These are phyloP conservation scores for Chenopodium berlandieri DNA, from an alignment of 148 eudicot species.

Conservation along the genomic window DNA sequence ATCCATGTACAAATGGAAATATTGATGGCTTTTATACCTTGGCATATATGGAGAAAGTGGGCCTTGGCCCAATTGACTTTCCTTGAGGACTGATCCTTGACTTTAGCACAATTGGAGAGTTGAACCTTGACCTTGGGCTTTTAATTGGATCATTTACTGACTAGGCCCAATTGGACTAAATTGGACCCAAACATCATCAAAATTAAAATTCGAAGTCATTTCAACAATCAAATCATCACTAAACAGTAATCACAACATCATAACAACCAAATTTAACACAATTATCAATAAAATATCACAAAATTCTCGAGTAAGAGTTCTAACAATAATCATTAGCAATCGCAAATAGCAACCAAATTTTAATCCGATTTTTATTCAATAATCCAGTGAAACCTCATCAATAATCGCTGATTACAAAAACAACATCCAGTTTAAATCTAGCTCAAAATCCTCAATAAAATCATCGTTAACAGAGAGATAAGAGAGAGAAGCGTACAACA, in stretches of 20 bases:
- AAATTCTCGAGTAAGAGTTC: no score
- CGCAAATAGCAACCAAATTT: not conserved
- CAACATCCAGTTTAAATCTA: not conserved
- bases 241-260: not conserved
- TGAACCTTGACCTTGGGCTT: no score
- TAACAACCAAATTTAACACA: not conserved
- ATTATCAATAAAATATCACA: not conserved
- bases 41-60: no score
- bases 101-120: no score
- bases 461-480: not conserved
- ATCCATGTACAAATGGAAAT: no score
- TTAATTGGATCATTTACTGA: no score
- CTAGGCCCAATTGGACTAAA: no score
- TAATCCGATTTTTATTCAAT: not conserved
- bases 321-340: not conserved
- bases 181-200: no score
- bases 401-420: not conserved
- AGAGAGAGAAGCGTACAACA: slow-evolving; percentile 36
- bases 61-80: no score
- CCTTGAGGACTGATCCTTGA: no score
- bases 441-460: not conserved
- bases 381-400: not conserved
- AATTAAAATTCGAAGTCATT: not conserved
- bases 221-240: not conserved
- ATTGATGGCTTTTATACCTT: no score